Percentiles rank a stretch among this genome's conserved stretches.
Conservation (phyloP, 495 filamentous ascomycete species). For the Xylaria nigripes region DNA sequence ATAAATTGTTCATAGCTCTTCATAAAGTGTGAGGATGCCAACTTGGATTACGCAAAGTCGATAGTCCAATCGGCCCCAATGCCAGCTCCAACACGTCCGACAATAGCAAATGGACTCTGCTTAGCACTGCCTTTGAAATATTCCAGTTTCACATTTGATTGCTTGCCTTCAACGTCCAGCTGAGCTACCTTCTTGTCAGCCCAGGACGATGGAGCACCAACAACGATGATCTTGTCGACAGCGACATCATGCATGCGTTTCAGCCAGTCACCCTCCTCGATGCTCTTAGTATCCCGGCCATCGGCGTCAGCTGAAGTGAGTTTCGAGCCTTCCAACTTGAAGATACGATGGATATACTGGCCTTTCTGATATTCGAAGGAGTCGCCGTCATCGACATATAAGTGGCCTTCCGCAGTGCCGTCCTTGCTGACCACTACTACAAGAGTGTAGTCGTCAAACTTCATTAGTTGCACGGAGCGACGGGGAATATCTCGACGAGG, state of each 20-base stretch:
- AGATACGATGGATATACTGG: constrained; percentile 76
- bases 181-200: constrained; percentile 55
- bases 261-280: constrained; percentile 63
- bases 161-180: constrained; percentile 61
- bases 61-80: constrained; percentile 81
- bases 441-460: constrained; percentile 87
- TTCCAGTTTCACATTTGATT: constrained; percentile 48
- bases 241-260: constrained; percentile 67
- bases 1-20: background rate
- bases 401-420: constrained; percentile 65
- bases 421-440: constrained; percentile 66
- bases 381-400: constrained; percentile 93
- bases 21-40: background rate
- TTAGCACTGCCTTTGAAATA: constrained; percentile 51
- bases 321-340: constrained; percentile 48
- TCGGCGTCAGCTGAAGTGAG: constrained; percentile 45
- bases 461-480: constrained; percentile 80
- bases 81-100: constrained; percentile 66
- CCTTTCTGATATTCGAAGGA: constrained; percentile 80
- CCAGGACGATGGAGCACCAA: constrained; percentile 71
- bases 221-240: constrained; percentile 74
- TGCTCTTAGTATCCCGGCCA: constrained; percentile 44
- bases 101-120: constrained; percentile 69
- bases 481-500: constrained; percentile 81
- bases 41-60: constrained; percentile 31